Percentiles rank a stretch among this genome's conserved stretches.
phyloP scores from a whole-genome alignment of 805 yeast species.

The Wickerhamomyces silvicola region DNA sequence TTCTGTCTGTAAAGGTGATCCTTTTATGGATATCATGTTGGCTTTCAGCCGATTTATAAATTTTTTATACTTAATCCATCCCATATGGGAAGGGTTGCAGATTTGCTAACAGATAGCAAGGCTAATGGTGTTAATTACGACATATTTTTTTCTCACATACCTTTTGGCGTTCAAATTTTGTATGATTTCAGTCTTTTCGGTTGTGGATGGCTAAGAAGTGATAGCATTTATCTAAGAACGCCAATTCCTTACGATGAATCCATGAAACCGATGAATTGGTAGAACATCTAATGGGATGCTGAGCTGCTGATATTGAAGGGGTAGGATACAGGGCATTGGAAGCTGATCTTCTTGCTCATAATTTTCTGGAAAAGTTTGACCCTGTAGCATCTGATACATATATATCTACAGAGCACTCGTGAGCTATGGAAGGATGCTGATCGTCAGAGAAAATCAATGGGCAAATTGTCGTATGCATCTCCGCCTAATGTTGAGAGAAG shows the following conservation, averaged over 20 bases:
- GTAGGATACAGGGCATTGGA: conserved; percentile 64
- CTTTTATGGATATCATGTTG: conserved; percentile 82
- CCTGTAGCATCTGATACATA: conserved; percentile 17
- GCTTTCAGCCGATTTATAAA: conserved; percentile 60
- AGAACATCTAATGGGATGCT: conserved; percentile 24
- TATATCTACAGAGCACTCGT: conserved; percentile 42
- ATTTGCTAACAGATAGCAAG: conserved; percentile 39
- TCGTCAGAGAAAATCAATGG: conserved; percentile 40
- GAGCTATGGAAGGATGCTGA: conserved; percentile 55
- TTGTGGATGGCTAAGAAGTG: conserved; percentile 65
- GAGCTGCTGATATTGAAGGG: conserved; percentile 31
- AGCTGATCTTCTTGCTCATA: conserved; percentile 56
- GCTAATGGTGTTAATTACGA: conserved; percentile 33
- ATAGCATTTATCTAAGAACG: conserved; percentile 43
- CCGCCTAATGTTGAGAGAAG: conserved; percentile 23
- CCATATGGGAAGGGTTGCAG: conserved; percentile 47
- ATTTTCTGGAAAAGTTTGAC: conserved; percentile 34
- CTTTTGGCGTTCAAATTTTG: conserved; percentile 68
- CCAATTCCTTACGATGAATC: conserved; percentile 40
- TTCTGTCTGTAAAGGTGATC: conserved; percentile 62
- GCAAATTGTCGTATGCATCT: conserved; percentile 26
- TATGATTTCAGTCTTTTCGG: conserved; percentile 82
- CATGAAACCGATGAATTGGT: conserved; percentile 27
- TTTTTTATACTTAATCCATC: conserved; percentile 61
- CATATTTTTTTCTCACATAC: conserved; percentile 76